Evolutionary conservation across 331 rosid species (phyloP), one percentile per base, ranked within the genome.

Genomic region (Dryas integrifolia): DNA sequence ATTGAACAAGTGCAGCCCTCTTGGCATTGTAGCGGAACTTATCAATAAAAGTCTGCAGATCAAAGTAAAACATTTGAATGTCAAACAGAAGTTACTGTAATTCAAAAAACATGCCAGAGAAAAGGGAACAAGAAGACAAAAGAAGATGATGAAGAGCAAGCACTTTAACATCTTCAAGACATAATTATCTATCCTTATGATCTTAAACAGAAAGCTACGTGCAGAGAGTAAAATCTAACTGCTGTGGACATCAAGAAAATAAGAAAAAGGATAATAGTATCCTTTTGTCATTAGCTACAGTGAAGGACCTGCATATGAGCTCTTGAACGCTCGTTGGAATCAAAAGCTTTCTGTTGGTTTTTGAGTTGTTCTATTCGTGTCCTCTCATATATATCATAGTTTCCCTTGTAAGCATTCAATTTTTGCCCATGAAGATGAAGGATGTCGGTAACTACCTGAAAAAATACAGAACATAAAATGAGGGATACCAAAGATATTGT

Each of bases 1-100:
- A 95, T 79, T 95, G 98, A 80, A 95, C 98, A 72, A 95, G 98
- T 16, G 98, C 89, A 11, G 98, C 97, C 81, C 98, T 91, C 88
- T 95, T 95, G 11, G 97, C 98, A 85, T 95, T 95, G 81, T 86
- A 95, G 5, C 97, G 96, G 65, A 95, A 95, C 92, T 95, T 95
- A 80, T 95, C 98, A 78, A 95, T 91, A 81, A 95, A 95, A 63
- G 96, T 1, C 98, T 95, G 96, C 77, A 79, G 70, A 43, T 58
- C 68, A 67, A 76, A 67, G 59, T 35, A 79, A 77, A 81, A 70
- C 65, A 73, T 16, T 44, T 68, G 48, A 63, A 73, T 64, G 78
- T 81, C 78, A 82, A 72, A 75, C 16, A 78, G n/a, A 16, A 30
- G 78, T 73, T 14, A 13, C 58, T 24, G 11, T 3, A 79, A 71